Conservation (phyloP, 176 grass and related monocot genomes). For the Canna indica region DNA sequence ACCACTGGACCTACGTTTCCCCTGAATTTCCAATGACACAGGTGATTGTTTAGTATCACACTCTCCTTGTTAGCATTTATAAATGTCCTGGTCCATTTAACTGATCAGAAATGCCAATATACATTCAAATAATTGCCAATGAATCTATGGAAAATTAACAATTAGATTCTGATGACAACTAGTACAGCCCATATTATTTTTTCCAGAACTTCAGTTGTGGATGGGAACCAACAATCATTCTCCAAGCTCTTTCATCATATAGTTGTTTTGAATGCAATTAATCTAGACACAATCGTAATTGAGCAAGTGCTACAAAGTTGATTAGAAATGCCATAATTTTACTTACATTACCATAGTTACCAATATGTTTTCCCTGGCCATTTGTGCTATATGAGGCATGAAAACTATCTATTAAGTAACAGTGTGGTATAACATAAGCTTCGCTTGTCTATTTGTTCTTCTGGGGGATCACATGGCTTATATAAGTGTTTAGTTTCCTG, state of each 20-base stretch:
- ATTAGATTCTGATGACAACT: not conserved
- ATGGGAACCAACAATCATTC: not conserved
- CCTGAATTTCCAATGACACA: conserved; percentile 63
- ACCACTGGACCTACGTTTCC: conserved; percentile 69
- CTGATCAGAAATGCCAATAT: not conserved
- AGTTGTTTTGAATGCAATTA: not conserved
- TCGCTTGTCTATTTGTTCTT: no score
- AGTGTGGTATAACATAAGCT: no score
- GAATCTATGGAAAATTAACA: not conserved
- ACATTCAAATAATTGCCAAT: not conserved
- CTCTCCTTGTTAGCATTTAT: not conserved
- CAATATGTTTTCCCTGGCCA: not conserved
- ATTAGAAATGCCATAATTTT: no score
- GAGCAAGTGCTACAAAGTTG: no score
- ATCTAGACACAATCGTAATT: not conserved
- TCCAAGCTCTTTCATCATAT: not conserved
- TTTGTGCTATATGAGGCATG: not conserved
- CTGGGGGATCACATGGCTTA: no score
- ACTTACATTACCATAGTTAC: no score
- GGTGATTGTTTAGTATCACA: conserved; percentile 26
- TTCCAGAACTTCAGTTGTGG: not conserved
- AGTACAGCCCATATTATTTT: not conserved
- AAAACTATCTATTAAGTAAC: no score
- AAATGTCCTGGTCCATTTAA: not conserved
- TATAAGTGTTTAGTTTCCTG: no score